phyloP scores from a whole-genome alignment of 495 filamentous ascomycete species.

The Cercophora scortea region DNA sequence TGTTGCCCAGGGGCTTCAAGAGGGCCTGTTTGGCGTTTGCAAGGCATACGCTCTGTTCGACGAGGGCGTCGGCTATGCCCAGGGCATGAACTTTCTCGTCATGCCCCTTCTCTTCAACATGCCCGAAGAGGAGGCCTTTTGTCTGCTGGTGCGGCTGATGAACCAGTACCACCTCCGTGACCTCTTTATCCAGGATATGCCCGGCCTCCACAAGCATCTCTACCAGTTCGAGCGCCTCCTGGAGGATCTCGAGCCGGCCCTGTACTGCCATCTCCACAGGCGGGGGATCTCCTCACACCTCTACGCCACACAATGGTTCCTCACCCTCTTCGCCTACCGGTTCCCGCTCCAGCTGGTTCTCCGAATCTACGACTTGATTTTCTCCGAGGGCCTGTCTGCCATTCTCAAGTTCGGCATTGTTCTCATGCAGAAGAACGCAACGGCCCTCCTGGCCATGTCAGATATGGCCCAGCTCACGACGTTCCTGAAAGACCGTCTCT shows the following conservation, averaged over 20 bases:
- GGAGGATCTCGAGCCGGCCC: constrained; percentile 86
- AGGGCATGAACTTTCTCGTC: constrained; percentile 97
- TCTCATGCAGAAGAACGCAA: constrained; percentile 88
- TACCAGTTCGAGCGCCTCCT: constrained; percentile 93
- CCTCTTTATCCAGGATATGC: constrained; percentile 94
- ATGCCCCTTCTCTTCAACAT: constrained; percentile 99
- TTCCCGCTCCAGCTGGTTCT: constrained; percentile 95
- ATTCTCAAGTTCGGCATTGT: constrained; percentile 91
- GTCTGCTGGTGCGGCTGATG: constrained; percentile 88
- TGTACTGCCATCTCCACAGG: constrained; percentile 90
- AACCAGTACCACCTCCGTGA: constrained; percentile 90
- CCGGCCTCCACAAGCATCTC: constrained; percentile 83
- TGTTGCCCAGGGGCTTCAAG: constrained; percentile 80
- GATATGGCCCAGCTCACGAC: constrained; percentile 82
- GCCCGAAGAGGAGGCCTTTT: constrained; percentile 96
- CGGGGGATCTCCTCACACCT: constrained; percentile 82
- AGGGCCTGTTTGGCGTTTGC: constrained; percentile 88
- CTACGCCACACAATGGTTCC: constrained; percentile 98
- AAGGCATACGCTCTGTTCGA: constrained; percentile 98
- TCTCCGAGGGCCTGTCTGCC: constrained; percentile 87
- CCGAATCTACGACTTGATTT: constrained; percentile 91
- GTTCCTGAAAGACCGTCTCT: constrained; percentile 87
- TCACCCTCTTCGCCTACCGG: constrained; percentile 97
- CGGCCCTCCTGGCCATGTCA: constrained; percentile 70
- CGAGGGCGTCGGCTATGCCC: constrained; percentile 89